phyloP scores from a whole-genome alignment of 495 filamentous ascomycete genomes.

The Talaromyces liani region DNA sequence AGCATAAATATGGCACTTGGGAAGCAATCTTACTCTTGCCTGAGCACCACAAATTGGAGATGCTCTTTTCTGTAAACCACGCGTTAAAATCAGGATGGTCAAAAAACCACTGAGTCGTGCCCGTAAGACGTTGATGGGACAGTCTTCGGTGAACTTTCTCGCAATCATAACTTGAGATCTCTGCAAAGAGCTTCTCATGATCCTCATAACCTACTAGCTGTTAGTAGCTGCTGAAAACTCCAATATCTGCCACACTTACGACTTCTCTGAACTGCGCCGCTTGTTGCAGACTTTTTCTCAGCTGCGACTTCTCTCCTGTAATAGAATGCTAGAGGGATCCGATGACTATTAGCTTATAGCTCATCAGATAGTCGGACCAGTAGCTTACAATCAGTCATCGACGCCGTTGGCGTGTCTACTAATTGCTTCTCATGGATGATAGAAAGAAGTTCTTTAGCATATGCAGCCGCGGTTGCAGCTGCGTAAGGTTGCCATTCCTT shows the following conservation, averaged over 20 bases:
- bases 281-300: too few relatives aligned
- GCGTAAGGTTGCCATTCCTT: slow-evolving; percentile 25
- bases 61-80: slow-evolving; percentile 11
- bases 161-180: slow-evolving; percentile 19
- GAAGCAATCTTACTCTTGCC: slow-evolving; percentile 18
- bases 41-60: slow-evolving; percentile 18
- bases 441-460: slow-evolving; percentile 22
- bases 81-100: slow-evolving; percentile 15
- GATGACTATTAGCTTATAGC: neutral
- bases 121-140: slow-evolving; percentile 11
- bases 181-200: slow-evolving; percentile 1
- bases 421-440: slow-evolving; percentile 8
- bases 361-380: neutral
- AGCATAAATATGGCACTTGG: slow-evolving; percentile 6
- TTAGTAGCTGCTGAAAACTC: slow-evolving; percentile 1
- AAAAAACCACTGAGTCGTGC: slow-evolving; percentile 17
- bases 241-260: neutral
- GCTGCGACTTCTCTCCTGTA: too few relatives aligned
- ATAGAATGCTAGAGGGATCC: too few relatives aligned
- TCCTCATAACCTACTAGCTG: neutral
- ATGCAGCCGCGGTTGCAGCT: slow-evolving; percentile 22
- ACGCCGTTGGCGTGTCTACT: neutral
- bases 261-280: neutral
- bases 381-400: neutral
- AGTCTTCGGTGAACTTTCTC: slow-evolving; percentile 16